Evolutionary conservation across 2,329 filamentous ascomycete species (phyloP), one percentile per base, ranked within the genome.

Genomic region (Geosmithia morbida): DNA sequence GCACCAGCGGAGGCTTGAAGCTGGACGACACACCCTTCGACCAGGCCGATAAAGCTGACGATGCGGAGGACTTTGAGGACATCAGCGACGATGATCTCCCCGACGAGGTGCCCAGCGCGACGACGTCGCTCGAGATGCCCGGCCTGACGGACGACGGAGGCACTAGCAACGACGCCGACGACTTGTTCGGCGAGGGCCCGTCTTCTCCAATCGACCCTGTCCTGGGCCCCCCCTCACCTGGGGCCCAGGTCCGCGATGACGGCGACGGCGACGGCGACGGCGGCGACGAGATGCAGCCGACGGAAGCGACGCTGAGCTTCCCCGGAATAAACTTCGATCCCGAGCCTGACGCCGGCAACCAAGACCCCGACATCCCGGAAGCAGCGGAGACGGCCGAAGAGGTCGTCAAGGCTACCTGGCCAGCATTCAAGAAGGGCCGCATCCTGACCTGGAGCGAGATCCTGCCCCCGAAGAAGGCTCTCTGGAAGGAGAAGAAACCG

Each of bases 81-180:
- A 89, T 97, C 51, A 84, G 84, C 53, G 90, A 97, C 60, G 88
- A 94, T 59, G 89, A 96, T 52, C 73, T 95, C 7, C 84, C 87
- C 11, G 87, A 92, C 7, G 87, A 92, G 52, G 75, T 81, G 48
- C 64, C 63, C 26, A 63, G 62, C 11, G 62, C 59, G 5, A 63
- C 59, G 46, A 57, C 60, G 16, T 71, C 67, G 14, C 60, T 66
- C 44, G 71, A 77, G 48, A 59, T 71, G n/a, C 74, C 74, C 1
- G 71, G 68, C 11, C 58, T 78, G 26, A 76, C 72, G 2, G 77
- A 82, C 51, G 77, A 82, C 55, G 73, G 72, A 43, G 75, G 73
- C 45, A 75, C 72, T 2, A 79, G 72, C 50, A 70, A 79, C 55
- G 75, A 78, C 50, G 70, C 69, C 33, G 79, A 84, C 54, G 83